These are phyloP conservation scores for Xylaria intraflava DNA, from an alignment of 495 filamentous ascomycete species.

Conservation along the genomic window DNA sequence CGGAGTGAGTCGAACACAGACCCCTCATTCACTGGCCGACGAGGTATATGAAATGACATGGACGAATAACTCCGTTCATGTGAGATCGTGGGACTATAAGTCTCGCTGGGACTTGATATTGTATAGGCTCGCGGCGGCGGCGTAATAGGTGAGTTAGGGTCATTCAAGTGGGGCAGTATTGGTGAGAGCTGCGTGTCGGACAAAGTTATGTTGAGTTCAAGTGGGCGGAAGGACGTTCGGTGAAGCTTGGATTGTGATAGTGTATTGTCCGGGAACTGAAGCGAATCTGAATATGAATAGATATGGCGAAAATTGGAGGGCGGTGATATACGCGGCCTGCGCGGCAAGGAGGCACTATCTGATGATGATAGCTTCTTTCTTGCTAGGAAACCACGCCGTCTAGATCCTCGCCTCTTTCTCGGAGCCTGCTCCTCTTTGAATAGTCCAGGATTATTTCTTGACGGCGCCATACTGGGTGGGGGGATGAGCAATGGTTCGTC, in stretches of 20 bases:
- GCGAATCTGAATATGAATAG: constrained; percentile 41
- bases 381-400: constrained; percentile 26
- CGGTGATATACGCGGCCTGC: constrained; percentile 41
- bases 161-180: constrained; percentile 46
- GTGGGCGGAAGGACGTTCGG: constrained; percentile 52
- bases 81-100: constrained; percentile 29
- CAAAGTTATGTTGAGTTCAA: constrained; percentile 69
- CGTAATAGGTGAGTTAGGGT: constrained; percentile 26
- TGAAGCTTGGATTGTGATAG: constrained; percentile 22
- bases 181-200: constrained; percentile 62
- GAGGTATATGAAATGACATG: constrained; percentile 46
- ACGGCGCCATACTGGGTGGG: constrained; percentile 28
- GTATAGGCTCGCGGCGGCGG: constrained; percentile 37
- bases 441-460: constrained; percentile 21
- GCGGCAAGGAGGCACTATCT: constrained; percentile 28
- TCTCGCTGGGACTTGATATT: constrained; percentile 26
- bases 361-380: constrained; percentile 28
- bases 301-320: constrained; percentile 47
- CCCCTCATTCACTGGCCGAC: constrained; percentile 33
- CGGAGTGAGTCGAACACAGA: constrained; percentile 27
- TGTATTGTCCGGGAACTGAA: constrained; percentile 31
- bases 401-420: constrained; percentile 28
- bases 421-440: constrained; percentile 26
- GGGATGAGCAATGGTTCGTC: constrained; percentile 35
- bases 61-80: constrained; percentile 42